phyloP scores from a whole-genome alignment of 345 rosid species.

The Trapa bicornis region DNA sequence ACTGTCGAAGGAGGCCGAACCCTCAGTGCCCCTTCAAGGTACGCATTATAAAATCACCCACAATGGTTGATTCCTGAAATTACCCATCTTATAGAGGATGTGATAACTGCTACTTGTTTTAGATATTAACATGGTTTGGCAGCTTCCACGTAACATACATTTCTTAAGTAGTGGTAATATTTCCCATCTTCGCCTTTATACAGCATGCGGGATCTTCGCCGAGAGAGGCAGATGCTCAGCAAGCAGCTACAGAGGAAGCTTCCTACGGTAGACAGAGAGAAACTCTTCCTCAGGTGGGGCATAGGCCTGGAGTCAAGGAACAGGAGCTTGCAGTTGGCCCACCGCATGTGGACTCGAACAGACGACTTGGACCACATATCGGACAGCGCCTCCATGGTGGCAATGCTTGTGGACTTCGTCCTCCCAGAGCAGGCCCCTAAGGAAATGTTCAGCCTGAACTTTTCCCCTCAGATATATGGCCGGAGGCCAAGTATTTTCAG shows the following conservation, averaged over 20 bases:
- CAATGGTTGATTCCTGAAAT: background rate
- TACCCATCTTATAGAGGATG: background rate
- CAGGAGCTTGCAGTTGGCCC: conserved; percentile 26
- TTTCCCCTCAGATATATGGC: conserved; percentile 18
- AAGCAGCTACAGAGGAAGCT: conserved; percentile 25
- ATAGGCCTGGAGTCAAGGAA: conserved; percentile 17
- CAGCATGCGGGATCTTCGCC: conserved; percentile 26
- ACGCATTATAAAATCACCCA: background rate
- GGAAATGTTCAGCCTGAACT: conserved; percentile 35
- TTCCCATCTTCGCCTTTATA: background rate
- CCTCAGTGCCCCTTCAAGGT: conserved; percentile 46
- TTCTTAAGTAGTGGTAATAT: background rate
- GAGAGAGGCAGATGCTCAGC: conserved; percentile 35
- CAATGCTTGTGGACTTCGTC: conserved; percentile 28
- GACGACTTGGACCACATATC: conserved; percentile 23
- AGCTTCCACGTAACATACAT: background rate
- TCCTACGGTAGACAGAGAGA: conserved; percentile 23
- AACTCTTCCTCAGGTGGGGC: conserved; percentile 28
- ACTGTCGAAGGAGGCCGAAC: conserved; percentile 39
- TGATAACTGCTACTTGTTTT: background rate
- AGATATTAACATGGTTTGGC: background rate
- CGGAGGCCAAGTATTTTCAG: conserved; percentile 15
- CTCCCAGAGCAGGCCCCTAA: conserved; percentile 22
- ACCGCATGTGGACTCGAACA: conserved; percentile 25
- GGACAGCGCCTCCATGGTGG: conserved; percentile 26